Conservation (phyloP, 371 early-diverging fungal species). For the Apophysomyces sp. region DNA sequence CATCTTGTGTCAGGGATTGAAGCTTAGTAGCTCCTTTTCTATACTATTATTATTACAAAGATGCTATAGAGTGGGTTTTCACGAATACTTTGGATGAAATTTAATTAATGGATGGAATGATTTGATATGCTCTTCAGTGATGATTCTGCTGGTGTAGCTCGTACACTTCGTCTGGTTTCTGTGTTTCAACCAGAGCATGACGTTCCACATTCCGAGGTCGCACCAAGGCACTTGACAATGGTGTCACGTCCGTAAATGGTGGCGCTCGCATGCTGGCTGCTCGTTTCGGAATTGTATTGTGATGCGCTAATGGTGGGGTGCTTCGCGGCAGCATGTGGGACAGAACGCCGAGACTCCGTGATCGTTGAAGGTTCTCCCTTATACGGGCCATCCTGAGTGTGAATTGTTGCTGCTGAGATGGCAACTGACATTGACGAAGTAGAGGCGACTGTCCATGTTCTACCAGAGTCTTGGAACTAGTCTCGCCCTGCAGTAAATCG, state of each 20-base stretch:
- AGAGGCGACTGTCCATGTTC: conserved; percentile 18
- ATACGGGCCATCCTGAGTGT: conserved; percentile 15
- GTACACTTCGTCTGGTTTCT: conserved; percentile 1
- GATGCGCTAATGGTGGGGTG: conserved; percentile 24
- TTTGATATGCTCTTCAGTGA: too few relatives aligned
- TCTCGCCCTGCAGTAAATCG: conserved; percentile 19
- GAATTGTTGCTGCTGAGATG: not conserved
- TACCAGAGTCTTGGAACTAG: conserved; percentile 25
- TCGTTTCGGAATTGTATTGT: conserved; percentile 41
- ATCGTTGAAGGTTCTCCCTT: conserved; percentile 26
- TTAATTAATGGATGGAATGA: too few relatives aligned
- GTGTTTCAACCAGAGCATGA: not conserved
- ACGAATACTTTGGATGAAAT: too few relatives aligned
- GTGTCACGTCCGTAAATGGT: conserved; percentile 17
- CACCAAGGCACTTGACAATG: conserved; percentile 13
- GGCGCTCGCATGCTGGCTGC: conserved; percentile 40
- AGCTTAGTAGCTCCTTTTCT: too few relatives aligned
- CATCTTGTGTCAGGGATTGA: too few relatives aligned
- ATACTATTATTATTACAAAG: too few relatives aligned
- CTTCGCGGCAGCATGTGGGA: not conserved
- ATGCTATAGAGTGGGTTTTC: too few relatives aligned
- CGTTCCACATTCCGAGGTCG: conserved; percentile 10
- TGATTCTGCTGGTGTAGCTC: not conserved
- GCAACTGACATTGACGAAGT: not conserved
- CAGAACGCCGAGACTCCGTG: conserved; percentile 21